These are phyloP conservation scores for Tuber aestivum DNA, from an alignment of 495 filamentous ascomycete genomes.

Conservation along the genomic window DNA sequence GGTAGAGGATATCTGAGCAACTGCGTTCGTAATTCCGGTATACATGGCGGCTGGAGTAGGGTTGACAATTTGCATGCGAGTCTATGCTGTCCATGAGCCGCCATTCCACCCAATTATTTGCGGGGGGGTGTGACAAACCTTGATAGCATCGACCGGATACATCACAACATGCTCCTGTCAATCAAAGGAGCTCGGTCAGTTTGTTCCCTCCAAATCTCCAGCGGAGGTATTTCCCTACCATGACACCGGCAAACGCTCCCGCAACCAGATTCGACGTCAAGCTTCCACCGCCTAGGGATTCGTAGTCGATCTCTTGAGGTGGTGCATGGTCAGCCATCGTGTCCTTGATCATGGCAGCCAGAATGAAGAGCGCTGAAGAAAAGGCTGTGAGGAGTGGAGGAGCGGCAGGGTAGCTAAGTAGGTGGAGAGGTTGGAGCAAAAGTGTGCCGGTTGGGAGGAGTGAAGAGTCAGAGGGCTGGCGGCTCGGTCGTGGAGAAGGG, in stretches of 20 bases:
- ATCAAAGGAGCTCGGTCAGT: constrained; percentile 37
- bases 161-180: constrained; percentile 79
- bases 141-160: constrained; percentile 97
- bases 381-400: neutral
- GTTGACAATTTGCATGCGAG: constrained; percentile 93
- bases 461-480: neutral
- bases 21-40: constrained; percentile 83
- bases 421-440: neutral
- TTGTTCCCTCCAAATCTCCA: constrained; percentile 6
- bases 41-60: constrained; percentile 80
- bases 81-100: constrained; percentile 52
- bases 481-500: neutral
- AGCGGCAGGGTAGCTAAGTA: neutral
- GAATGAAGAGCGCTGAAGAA: neutral
- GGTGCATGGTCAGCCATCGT: constrained; percentile 45
- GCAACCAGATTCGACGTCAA: constrained; percentile 79
- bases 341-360: neutral
- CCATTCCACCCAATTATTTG: constrained; percentile 7
- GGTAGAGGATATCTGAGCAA: constrained; percentile 79
- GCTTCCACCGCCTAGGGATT: constrained; percentile 63
- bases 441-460: neutral
- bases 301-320: constrained; percentile 51
- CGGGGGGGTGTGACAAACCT: constrained; percentile 56
- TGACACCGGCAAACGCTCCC: constrained; percentile 94
- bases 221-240: constrained; percentile 54